Evolutionary conservation across 2,329 filamentous ascomycete genomes (phyloP), one percentile per base, ranked within the genome.

Genomic region (Didymella arachidicola): DNA sequence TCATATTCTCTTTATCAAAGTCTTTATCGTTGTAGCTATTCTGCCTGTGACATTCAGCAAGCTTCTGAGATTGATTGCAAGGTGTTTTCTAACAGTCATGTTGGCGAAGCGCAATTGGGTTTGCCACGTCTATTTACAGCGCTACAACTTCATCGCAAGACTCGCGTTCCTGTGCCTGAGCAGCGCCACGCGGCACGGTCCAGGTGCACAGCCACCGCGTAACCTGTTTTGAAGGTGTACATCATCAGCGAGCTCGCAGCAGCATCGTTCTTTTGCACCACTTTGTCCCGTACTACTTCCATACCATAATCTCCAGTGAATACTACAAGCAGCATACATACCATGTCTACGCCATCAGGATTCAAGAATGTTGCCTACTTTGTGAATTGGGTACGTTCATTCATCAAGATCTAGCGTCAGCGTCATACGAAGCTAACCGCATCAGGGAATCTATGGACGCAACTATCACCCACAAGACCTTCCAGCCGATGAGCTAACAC

Each of bases 291-390:
- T 25, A 66, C 71, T 30, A 60, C 61, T 47, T 68, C 65, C 14
- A 60, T 76, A 32, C 70, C 72, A 44, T 65, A 39, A 11, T 27
- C 48, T 39, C 14, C 39, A 57, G 32, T 39, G 22, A 49, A 27
- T 44, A 39, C 18, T n/a, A 11, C n/a, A 19, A 49, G 27, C 46
- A 19, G 7, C n/a, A 39, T 4, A 19, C 44, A 26, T 44, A 65
- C 25, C 19, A 65, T 70, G 51, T 55, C 56, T 43, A 55, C 61
- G n/a, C 60, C 63, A 55, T 61, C 69, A n/a, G 73, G 73, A 22
- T 75, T 69, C 63, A 76, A 64, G 55, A 74, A 75, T 36, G 74
- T 77, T 27, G 73, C 73, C 1, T 77, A 77, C 60, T 77, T 75
- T 63, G 73, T 76, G 43, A 77, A 77, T 56, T 77, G 75, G 75